phyloP scores from a whole-genome alignment of 768 basidiomycete genomes.

The Lentinula edodes region DNA sequence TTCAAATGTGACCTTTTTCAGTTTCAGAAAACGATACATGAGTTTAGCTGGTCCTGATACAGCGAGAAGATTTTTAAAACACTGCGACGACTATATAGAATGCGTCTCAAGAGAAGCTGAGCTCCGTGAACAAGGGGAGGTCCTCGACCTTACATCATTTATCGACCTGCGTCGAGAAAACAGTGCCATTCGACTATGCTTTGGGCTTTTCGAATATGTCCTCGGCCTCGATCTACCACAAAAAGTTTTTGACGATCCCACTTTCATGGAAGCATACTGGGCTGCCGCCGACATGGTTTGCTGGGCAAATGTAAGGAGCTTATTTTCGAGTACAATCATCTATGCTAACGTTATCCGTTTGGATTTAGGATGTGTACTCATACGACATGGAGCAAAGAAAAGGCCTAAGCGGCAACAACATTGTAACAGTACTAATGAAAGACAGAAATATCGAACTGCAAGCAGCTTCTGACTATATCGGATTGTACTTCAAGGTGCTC shows the following conservation, averaged over 20 bases:
- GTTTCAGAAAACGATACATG: slow-evolving; percentile 48
- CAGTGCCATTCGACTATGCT: slow-evolving; percentile 61
- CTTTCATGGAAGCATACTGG: slow-evolving; percentile 48
- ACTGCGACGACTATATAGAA: slow-evolving; percentile 51
- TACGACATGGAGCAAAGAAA: slow-evolving; percentile 70
- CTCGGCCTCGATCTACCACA: slow-evolving; percentile 61
- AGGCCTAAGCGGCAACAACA: slow-evolving; percentile 61
- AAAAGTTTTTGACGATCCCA: slow-evolving; percentile 50
- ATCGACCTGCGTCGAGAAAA: slow-evolving; percentile 59
- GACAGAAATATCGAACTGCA: slow-evolving; percentile 49
- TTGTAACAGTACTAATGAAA: slow-evolving; percentile 64
- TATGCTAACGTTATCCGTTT: slow-evolving; percentile 3
- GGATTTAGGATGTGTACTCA: slow-evolving; percentile 56
- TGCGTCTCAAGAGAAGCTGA: slow-evolving; percentile 57
- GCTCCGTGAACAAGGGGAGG: slow-evolving; percentile 49
- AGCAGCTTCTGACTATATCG: slow-evolving; percentile 53
- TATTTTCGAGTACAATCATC: background rate
- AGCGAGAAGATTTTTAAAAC: slow-evolving; percentile 42
- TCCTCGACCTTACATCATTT: slow-evolving; percentile 50
- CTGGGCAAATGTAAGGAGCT: slow-evolving; percentile 58
- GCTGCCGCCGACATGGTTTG: slow-evolving; percentile 62
- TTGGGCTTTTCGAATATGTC: slow-evolving; percentile 55
- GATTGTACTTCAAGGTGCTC: slow-evolving; percentile 41
- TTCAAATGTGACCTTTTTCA: slow-evolving; percentile 16
- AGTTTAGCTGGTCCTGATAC: slow-evolving; percentile 40